Conservation (phyloP, 352 stramenopile genomes). For the Pythium sp. region DNA sequence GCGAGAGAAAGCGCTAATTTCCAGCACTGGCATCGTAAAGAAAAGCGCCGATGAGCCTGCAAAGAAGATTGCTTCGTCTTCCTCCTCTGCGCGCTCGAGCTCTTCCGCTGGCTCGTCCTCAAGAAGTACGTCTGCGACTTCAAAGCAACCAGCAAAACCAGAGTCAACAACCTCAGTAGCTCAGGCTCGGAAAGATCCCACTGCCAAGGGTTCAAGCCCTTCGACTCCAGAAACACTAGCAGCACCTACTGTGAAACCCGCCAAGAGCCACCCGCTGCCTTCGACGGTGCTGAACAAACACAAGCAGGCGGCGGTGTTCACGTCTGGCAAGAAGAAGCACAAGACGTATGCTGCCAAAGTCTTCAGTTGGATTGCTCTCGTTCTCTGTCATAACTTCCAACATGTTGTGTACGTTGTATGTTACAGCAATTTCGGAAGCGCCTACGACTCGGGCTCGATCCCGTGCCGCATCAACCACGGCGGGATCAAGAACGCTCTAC, state of each 20-base stretch:
- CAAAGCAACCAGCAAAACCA: conserved; percentile 10
- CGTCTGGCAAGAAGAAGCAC: conserved; percentile 65
- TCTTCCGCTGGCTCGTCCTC: conserved; percentile 11
- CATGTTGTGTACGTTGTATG: conserved; percentile 1
- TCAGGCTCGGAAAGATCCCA: conserved; percentile 14
- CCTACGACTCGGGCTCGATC: conserved; percentile 67
- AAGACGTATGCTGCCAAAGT: conserved; percentile 49
- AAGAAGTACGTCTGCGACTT: neutral
- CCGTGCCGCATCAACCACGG: conserved; percentile 81
- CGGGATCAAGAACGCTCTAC: conserved; percentile 66
- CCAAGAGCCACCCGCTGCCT: conserved; percentile 35
- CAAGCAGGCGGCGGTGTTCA: conserved; percentile 74
- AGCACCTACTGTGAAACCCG: neutral
- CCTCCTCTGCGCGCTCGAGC: conserved; percentile 9
- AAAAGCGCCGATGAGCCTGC: conserved; percentile 8
- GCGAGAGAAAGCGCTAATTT: conserved; percentile 9
- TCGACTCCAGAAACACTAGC: neutral
- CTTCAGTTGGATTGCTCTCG: neutral
- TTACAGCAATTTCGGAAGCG: conserved; percentile 60
- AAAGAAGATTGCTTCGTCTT: conserved; percentile 5
- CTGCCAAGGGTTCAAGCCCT: conserved; percentile 17
- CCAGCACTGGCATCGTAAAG: neutral
- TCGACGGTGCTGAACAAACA: conserved; percentile 63
- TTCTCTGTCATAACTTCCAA: neutral
- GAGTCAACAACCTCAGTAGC: neutral